Percentiles rank a stretch among this genome's conserved stretches.
phyloP scores from a whole-genome alignment of 139 green algal genomes.

The Picochlorum sp. region DNA sequence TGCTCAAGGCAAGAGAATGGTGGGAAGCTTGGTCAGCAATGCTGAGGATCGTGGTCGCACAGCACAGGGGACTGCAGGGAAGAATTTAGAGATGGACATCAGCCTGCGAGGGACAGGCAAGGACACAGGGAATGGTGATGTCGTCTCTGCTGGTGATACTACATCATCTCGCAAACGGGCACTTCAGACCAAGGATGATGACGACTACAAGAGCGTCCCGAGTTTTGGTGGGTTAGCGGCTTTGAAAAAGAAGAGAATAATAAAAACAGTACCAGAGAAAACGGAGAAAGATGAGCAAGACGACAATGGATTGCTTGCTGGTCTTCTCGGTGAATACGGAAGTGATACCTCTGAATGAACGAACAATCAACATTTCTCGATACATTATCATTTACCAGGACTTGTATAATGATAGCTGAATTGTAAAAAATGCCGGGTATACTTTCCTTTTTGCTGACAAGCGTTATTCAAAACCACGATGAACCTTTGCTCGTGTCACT shows the following conservation, averaged over 20 bases:
- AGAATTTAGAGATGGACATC: too few species aligned
- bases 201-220: too few species aligned
- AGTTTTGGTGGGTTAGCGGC: too few species aligned
- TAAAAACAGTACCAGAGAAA: neutral
- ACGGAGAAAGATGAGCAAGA: neutral
- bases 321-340: too few species aligned
- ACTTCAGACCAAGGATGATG: too few species aligned
- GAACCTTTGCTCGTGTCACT: constrained; percentile 66
- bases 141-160: too few species aligned
- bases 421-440: neutral
- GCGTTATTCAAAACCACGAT: constrained; percentile 76
- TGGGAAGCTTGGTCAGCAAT: neutral
- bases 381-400: too few species aligned
- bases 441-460: neutral
- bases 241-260: neutral
- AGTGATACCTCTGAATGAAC: too few species aligned
- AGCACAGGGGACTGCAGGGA: too few species aligned
- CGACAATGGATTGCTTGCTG: neutral
- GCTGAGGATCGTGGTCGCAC: neutral
- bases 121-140: neutral
- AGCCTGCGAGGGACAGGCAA: too few species aligned
- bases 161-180: too few species aligned
- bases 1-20: neutral
- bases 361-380: too few species aligned
- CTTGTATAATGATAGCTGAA: neutral